Percentiles rank a stretch among this genome's conserved stretches.
Conservation (phyloP, 1,284 basidiomycete genomes). For the Rhodotorula sp. region DNA sequence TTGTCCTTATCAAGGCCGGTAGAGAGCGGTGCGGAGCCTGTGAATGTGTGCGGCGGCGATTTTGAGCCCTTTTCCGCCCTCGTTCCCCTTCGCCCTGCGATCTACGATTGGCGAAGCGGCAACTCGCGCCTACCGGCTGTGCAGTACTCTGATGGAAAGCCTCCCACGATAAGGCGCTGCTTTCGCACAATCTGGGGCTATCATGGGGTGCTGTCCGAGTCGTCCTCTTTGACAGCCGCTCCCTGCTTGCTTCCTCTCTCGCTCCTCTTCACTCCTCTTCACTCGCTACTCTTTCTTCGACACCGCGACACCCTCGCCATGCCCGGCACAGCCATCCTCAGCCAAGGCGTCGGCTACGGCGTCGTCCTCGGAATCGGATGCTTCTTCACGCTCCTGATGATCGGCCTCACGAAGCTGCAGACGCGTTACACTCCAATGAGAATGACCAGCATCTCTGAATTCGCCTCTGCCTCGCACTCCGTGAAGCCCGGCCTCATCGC, state of each 20-base stretch:
- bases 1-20: no score
- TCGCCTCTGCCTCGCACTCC: constrained; percentile 62
- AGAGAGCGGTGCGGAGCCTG: no score
- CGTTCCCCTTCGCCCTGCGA: no score
- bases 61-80: no score
- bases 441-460: constrained; percentile 61
- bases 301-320: background rate
- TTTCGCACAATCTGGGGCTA: no score
- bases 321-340: constrained; percentile 17
- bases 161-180: no score
- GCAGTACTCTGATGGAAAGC: no score
- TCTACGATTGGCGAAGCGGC: no score
- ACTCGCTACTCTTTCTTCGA: background rate
- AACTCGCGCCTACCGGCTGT: no score
- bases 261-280: no score
- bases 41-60: no score
- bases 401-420: constrained; percentile 65
- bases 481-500: constrained; percentile 75
- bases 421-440: constrained; percentile 61
- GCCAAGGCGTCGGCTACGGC: constrained; percentile 57
- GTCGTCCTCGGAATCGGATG: constrained; percentile 74
- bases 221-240: background rate
- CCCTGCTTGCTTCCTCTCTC: background rate
- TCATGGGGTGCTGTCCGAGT: no score
- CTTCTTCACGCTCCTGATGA: constrained; percentile 77